Conservation (phyloP, 2,329 filamentous ascomycete genomes). For the Fusarium veterinarium region DNA sequence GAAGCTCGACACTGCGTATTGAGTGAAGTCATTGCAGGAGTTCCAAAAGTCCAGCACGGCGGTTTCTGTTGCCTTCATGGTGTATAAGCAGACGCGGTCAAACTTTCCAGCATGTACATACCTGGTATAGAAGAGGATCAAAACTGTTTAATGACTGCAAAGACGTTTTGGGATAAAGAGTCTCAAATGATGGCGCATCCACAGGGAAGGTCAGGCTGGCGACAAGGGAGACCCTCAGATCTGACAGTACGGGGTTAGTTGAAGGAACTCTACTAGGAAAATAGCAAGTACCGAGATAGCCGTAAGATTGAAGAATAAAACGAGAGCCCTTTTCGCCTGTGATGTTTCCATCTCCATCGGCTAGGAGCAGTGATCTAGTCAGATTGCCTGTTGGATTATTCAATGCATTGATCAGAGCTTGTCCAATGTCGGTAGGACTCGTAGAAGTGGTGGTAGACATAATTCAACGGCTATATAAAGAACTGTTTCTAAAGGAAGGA, state of each 20-base stretch:
- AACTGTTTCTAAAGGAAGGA: background rate
- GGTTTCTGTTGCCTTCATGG: background rate
- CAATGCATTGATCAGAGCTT: background rate
- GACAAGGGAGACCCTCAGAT: background rate
- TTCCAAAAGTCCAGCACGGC: background rate
- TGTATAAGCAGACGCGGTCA: background rate
- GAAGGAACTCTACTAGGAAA: no score
- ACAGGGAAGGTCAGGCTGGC: background rate
- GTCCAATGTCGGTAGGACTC: background rate
- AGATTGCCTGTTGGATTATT: background rate
- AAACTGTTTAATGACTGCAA: background rate
- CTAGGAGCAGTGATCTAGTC: background rate
- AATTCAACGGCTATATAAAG: accelerated
- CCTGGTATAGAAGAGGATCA: background rate
- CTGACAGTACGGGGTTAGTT: background rate
- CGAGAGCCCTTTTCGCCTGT: background rate
- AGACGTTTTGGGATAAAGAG: background rate
- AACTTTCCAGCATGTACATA: accelerated
- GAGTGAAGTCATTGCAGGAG: accelerated
- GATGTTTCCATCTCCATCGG: background rate
- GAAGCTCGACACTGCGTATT: accelerated
- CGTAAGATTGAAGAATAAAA: background rate
- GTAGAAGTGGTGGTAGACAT: background rate
- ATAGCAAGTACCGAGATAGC: background rate
- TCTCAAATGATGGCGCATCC: accelerated